Conservation (phyloP, 108 stramenopile genomes). For the Nannochloropsis granulata region DNA sequence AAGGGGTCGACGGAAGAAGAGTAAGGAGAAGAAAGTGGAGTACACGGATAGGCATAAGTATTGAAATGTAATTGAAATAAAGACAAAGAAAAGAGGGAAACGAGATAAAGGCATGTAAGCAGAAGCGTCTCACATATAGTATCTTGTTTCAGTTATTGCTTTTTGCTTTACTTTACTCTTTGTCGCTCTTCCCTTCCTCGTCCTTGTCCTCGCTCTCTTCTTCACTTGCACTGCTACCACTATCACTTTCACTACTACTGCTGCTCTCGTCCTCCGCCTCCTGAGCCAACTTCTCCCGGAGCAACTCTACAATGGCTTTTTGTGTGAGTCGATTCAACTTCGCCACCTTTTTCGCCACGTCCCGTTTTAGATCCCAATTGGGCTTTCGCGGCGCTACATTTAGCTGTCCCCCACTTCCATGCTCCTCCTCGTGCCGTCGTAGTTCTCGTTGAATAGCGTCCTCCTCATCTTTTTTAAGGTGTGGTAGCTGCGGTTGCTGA, state of each 20-base stretch:
- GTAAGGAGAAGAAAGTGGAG: too few relatives aligned
- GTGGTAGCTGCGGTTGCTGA: not conserved
- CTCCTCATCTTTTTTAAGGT: not conserved
- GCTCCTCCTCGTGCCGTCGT: not conserved
- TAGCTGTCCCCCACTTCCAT: not conserved
- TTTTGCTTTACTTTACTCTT: too few relatives aligned
- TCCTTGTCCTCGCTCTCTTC: not conserved
- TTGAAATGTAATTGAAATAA: too few relatives aligned
- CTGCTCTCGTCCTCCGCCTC: slow-evolving; percentile 9
- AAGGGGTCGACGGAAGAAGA: too few relatives aligned
- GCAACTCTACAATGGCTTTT: slow-evolving; percentile 22
- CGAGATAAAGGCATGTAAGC: too few relatives aligned
- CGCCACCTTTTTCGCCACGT: slow-evolving; percentile 1
- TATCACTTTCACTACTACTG: not conserved
- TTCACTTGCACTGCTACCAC: not conserved
- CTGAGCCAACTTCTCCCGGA: slow-evolving; percentile 24
- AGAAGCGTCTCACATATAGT: too few relatives aligned
- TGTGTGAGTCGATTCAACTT: slow-evolving; percentile 18
- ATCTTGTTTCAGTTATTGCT: too few relatives aligned
- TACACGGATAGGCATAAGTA: too few relatives aligned
- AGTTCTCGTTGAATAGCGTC: not conserved
- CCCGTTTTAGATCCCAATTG: slow-evolving; percentile 35
- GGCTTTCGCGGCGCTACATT: slow-evolving; percentile 19
- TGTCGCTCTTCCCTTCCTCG: not conserved
- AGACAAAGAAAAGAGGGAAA: too few relatives aligned